Conservation (phyloP, 75 land plant genomes). For the Sequoiadendron giganteum region DNA sequence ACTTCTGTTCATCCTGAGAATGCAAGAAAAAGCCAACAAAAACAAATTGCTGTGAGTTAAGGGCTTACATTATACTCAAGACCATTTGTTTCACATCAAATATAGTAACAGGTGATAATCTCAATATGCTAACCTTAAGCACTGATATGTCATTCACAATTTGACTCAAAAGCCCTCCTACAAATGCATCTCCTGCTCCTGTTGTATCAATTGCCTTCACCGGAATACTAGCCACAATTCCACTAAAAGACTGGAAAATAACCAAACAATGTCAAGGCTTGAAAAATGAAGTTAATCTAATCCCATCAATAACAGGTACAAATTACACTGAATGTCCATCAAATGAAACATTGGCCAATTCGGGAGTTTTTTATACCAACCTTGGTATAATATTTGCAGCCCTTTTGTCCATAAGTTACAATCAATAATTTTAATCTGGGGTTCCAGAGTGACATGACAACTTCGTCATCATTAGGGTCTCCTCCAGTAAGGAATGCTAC, state of each 20-base stretch:
- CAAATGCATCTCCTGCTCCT: constrained; percentile 59
- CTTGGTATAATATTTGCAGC: constrained; percentile 66
- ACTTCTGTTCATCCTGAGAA: constrained; percentile 28
- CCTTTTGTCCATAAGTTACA: constrained; percentile 52
- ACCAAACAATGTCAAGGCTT: background rate
- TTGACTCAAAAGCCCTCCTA: constrained; percentile 32
- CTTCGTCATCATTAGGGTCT: constrained; percentile 40
- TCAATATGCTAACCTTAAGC: constrained; percentile 16
- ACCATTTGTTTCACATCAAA: background rate
- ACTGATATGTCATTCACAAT: constrained; percentile 21
- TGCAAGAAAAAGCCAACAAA: background rate
- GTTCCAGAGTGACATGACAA: constrained; percentile 35
- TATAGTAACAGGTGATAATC: background rate
- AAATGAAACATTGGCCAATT: background rate
- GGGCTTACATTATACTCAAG: background rate
- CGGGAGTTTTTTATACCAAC: constrained; percentile 8
- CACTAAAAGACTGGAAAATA: constrained; percentile 18
- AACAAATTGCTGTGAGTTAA: background rate
- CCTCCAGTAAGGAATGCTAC: constrained; percentile 44
- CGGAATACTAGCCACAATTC: constrained; percentile 11
- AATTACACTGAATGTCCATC: background rate
- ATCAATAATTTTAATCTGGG: constrained; percentile 44
- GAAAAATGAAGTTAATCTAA: background rate
- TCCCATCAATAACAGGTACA: background rate
- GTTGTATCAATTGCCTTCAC: constrained; percentile 49